Evolutionary conservation across 331 rosid species (phyloP).

Genomic region (Spiraea crenata): DNA sequence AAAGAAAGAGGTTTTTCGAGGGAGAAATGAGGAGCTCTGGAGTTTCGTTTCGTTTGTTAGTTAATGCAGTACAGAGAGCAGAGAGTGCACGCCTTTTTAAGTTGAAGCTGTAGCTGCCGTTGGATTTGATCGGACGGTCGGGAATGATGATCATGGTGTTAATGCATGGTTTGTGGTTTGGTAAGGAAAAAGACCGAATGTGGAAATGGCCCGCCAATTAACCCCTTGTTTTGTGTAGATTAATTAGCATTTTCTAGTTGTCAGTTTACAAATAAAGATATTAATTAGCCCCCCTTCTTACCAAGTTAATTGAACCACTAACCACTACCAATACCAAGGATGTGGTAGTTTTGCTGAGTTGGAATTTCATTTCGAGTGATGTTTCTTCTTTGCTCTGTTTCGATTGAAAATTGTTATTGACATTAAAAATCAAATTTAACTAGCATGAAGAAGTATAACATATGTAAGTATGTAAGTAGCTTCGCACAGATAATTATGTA

Average conservation of each 20-base stretch:
- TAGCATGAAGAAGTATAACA: no score
- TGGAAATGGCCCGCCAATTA: not conserved
- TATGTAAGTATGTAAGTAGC: no score
- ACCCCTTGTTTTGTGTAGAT: not conserved
- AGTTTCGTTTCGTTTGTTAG: not conserved
- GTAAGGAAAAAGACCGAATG: not conserved
- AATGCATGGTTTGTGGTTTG: not conserved
- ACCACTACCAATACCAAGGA: no score
- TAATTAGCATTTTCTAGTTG: not conserved
- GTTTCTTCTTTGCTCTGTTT: no score
- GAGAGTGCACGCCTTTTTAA: not conserved
- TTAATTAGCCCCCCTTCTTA: not conserved
- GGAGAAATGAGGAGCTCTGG: not conserved
- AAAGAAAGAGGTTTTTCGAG: not conserved
- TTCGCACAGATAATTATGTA: no score
- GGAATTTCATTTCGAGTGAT: no score
- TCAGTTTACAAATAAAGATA: not conserved
- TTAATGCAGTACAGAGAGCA: not conserved
- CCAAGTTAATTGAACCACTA: not conserved
- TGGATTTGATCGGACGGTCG: constrained; percentile 1
- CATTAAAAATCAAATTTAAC: no score
- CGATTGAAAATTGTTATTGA: no score
- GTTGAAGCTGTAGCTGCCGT: not conserved
- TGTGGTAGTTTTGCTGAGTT: no score
- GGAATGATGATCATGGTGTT: not conserved